Evolutionary conservation across 2,329 filamentous ascomycete genomes (phyloP), one percentile per base, ranked within the genome.

Genomic region (Claviceps paspali): DNA sequence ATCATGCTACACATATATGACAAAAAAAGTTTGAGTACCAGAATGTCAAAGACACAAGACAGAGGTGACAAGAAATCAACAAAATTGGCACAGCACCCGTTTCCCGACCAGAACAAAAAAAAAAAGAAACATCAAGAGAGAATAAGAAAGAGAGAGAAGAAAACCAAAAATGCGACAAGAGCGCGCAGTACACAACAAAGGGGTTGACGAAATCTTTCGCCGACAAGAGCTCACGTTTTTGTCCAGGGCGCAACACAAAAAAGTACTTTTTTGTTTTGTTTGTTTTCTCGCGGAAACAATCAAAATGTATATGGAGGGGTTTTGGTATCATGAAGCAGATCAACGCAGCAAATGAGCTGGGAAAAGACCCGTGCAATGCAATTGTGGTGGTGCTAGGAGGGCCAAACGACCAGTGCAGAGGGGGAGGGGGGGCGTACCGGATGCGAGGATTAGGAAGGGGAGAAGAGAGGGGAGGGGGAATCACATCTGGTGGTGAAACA

Each of bases 401-500:
- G 39, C 43, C 50, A 49, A 44, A 41, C 44, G 49, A 49, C 45
- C 44, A 44, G 41, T 45, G 48, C 46, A 30, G 17, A 62, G 49
- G 54, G 64, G 64, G 11, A 27, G n/a, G 11, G n/a, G 11, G n/a
- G 9, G n/a, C 11, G n/a, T 10, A 10, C 8, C 59, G 63, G 45
- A 54, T 53, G 54, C 47, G 46, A 51, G 41, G 38, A 33, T 44
- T 47, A 14, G 22, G n/a, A 27, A 27, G 6, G 7, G n/a, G n/a
- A 27, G n/a, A 27, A 27, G n/a, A 5, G 2, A 11, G 26, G n/a
- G 11, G 11, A n/a, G 11, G 2, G 3, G 6, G 26, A 52, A 52
- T 84, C 76, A 91, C 79, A 91, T 84, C 32, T 41, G 36, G 70
- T 86, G 82, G 72, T 85, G 80, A 70, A 87, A 94, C 86, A 92